Evolutionary conservation across 768 basidiomycete species (phyloP), one percentile per base, ranked within the genome.

Genomic region (Suillus brevipes): DNA sequence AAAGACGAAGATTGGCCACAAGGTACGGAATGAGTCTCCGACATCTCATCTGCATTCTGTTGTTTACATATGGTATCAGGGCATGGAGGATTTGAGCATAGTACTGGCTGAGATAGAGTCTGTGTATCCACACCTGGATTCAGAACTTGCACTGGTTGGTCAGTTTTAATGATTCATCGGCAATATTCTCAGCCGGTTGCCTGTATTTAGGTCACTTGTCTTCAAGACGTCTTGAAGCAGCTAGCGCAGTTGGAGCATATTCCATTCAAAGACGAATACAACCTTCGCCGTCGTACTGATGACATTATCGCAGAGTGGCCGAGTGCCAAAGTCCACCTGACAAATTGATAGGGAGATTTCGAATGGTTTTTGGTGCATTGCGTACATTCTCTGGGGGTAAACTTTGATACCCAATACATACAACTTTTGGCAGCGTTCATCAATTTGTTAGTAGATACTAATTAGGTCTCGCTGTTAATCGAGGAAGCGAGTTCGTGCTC

Each of bases 81-180:
- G 65, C 23, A 64, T 76, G 16, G 71, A 76, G 34, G 55, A 59
- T 13, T 40, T 77, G 62, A 76, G 76, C 57, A 62, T 73, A 61
- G 52, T 68, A 36, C 68, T 76, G 28, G 74, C 74, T 4, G 72
- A 77, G 60, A 72, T 76, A 56, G 76, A 77, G 38, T 76, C 75
- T 10, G 47, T 66, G 13, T 73, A 67, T 45, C 66, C 60, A 5
- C 37, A 28, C 20, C 57, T 72, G 14, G 64, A 69, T 40, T 56
- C 37, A 8, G 61, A 25, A 31, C 12, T 37, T 45, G 25, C 61
- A 20, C 20, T 42, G 66, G 75, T 77, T 18, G 57, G 74, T 70
- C 43, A 16, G 16, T 49, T 28, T 13, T 16, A n/a, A 34, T 52
- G 18, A 23, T 20, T 36, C 36, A 5, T 0, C 25, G 14, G 61